These are phyloP conservation scores for Fusarium penzigii DNA, from an alignment of 2,329 filamentous ascomycete species.

Conservation along the genomic window DNA sequence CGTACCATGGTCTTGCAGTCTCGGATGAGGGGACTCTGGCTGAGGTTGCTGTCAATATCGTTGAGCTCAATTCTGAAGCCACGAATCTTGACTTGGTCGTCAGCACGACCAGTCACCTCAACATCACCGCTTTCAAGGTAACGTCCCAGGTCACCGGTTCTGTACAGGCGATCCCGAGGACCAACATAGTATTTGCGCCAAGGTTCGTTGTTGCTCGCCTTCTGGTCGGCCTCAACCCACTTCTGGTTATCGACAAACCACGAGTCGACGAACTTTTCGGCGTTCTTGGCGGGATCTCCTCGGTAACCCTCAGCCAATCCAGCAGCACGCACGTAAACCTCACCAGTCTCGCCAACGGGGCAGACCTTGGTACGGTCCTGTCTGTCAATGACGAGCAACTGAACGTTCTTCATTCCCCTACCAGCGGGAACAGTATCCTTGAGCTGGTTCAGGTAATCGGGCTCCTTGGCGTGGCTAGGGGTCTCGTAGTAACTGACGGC, in stretches of 20 bases:
- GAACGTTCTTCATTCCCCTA: constrained; percentile 84
- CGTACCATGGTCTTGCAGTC: constrained; percentile 83
- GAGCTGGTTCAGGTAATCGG: constrained; percentile 47
- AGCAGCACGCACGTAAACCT: constrained; percentile 79
- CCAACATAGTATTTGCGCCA: constrained; percentile 72
- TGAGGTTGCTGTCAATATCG: constrained; percentile 86
- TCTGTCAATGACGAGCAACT: constrained; percentile 80
- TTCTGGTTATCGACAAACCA: constrained; percentile 79
- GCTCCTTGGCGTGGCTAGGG: constrained; percentile 63
- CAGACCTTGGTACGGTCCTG: constrained; percentile 69
- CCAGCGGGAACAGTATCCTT: constrained; percentile 79
- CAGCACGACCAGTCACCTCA: constrained; percentile 76
- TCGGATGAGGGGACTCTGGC: constrained; percentile 70
- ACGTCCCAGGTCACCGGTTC: constrained; percentile 79
- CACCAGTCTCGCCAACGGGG: constrained; percentile 77
- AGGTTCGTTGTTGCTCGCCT: constrained; percentile 59
- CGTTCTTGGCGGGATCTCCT: constrained; percentile 58
- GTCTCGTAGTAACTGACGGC: constrained; percentile 84
- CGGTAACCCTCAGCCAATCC: constrained; percentile 84
- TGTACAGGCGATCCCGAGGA: constrained; percentile 81
- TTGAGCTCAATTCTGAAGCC: constrained; percentile 94
- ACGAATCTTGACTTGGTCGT: constrained; percentile 92
- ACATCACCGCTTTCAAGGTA: constrained; percentile 64
- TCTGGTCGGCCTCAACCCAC: constrained; percentile 67
- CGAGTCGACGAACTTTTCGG: constrained; percentile 77